These are phyloP conservation scores for Paecilomyces sp. DNA, from an alignment of 2,329 filamentous ascomycete species.

Conservation along the genomic window DNA sequence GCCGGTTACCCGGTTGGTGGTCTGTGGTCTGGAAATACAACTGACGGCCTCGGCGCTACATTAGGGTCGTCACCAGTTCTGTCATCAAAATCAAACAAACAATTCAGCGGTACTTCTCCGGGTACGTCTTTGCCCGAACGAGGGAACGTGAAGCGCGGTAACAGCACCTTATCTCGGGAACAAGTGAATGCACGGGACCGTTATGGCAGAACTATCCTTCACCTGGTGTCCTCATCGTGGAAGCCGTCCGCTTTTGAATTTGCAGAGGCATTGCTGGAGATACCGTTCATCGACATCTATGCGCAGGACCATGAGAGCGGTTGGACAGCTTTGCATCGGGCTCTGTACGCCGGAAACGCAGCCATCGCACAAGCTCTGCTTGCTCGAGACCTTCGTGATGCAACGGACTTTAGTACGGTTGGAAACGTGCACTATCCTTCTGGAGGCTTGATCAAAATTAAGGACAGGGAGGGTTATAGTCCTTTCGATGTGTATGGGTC, in stretches of 20 bases:
- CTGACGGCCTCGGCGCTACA: constrained; percentile 22
- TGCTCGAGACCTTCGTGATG: constrained; percentile 65
- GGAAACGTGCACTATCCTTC: constrained; percentile 54
- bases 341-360: constrained; percentile 83
- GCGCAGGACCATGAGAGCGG: constrained; percentile 83
- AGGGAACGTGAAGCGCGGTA: constrained; percentile 10
- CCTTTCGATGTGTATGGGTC: constrained; percentile 89
- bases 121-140: constrained; percentile 40
- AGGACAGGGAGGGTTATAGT: constrained; percentile 89
- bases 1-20: constrained; percentile 47
- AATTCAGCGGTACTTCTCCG: constrained; percentile 38
- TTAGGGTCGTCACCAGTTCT: constrained; percentile 22
- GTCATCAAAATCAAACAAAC: constrained; percentile 42
- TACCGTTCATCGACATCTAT: constrained; percentile 79
- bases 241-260: constrained; percentile 64
- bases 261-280: constrained; percentile 69
- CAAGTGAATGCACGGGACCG: constrained; percentile 84
- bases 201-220: constrained; percentile 71
- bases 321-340: constrained; percentile 90
- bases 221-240: constrained; percentile 74
- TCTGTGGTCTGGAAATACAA: constrained; percentile 21
- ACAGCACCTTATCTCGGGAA: constrained; percentile 43
- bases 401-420: constrained; percentile 51
- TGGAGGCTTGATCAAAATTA: constrained; percentile 81
- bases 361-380: constrained; percentile 77